phyloP scores from a whole-genome alignment of 257 asterid species.

The Voacanga thouarsii region DNA sequence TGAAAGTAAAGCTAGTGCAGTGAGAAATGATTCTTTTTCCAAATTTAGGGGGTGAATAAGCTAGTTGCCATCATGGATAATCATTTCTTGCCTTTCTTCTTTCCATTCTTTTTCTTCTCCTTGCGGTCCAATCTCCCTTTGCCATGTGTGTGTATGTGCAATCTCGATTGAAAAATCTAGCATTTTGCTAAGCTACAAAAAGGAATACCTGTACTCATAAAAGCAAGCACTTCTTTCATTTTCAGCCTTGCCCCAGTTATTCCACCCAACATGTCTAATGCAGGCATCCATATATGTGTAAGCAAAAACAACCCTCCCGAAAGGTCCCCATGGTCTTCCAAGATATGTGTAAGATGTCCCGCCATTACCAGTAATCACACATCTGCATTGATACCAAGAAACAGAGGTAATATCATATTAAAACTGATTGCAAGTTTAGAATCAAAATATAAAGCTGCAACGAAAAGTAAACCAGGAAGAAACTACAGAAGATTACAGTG shows the following conservation, averaged over 20 bases:
- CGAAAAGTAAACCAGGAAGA: not conserved
- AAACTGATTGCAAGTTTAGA: not conserved
- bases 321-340: slow-evolving; percentile 99
- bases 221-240: slow-evolving; percentile 97
- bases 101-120: not conserved
- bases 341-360: slow-evolving; percentile 55
- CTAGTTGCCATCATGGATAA: not conserved
- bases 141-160: not conserved
- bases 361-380: slow-evolving; percentile 88
- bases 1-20: not conserved
- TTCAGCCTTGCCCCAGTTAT: slow-evolving; percentile 89
- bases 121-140: not conserved
- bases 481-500: not conserved
- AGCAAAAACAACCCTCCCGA: slow-evolving; percentile 87
- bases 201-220: slow-evolving; percentile 78
- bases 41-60: too few species aligned
- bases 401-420: not conserved
- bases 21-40: not conserved
- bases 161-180: not conserved
- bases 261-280: slow-evolving; percentile 75
- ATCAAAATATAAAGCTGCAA: not conserved
- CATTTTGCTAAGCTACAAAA: not conserved
- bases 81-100: not conserved
- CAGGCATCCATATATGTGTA: slow-evolving; percentile 76
- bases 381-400: slow-evolving; percentile 48